These are phyloP conservation scores for Xylariaceae sp. DNA, from an alignment of 2,329 filamentous ascomycete genomes.

Conservation along the genomic window DNA sequence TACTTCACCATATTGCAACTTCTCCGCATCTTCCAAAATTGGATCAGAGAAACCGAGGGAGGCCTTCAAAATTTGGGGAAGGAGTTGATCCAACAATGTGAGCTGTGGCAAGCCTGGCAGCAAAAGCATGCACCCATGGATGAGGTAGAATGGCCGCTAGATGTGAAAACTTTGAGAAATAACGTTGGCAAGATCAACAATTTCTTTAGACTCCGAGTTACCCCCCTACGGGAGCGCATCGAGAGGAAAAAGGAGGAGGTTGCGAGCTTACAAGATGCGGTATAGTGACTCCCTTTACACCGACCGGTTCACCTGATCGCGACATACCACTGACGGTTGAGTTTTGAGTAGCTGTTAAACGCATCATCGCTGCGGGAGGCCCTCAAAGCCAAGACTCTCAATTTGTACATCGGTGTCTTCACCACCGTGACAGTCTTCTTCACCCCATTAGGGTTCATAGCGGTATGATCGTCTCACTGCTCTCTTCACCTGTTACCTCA, in stretches of 20 bases:
- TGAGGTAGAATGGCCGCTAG: slow-evolving; percentile 2
- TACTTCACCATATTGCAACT: slow-evolving; percentile 16
- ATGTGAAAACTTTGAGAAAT: neutral
- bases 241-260: slow-evolving; percentile 13
- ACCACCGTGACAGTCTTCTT: slow-evolving; percentile 13
- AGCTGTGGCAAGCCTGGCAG: neutral
- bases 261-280: slow-evolving; percentile 9
- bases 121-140: neutral
- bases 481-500: neutral
- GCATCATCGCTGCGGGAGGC: slow-evolving; percentile 6
- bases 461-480: neutral
- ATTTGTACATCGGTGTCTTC: slow-evolving; percentile 7
- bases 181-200: neutral
- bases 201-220: neutral
- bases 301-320: too few relatives aligned
- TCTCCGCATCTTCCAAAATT: slow-evolving; percentile 7
- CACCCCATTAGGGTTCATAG: slow-evolving; percentile 11
- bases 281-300: too few relatives aligned
- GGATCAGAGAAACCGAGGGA: slow-evolving; percentile 4
- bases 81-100: neutral
- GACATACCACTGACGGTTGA: too few relatives aligned
- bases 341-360: slow-evolving; percentile 14
- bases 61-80: neutral
- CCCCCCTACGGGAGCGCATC: neutral
- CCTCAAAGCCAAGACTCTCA: slow-evolving; percentile 12